phyloP scores from a whole-genome alignment of 176 grass and related monocot genomes.

The Avena insularis region DNA sequence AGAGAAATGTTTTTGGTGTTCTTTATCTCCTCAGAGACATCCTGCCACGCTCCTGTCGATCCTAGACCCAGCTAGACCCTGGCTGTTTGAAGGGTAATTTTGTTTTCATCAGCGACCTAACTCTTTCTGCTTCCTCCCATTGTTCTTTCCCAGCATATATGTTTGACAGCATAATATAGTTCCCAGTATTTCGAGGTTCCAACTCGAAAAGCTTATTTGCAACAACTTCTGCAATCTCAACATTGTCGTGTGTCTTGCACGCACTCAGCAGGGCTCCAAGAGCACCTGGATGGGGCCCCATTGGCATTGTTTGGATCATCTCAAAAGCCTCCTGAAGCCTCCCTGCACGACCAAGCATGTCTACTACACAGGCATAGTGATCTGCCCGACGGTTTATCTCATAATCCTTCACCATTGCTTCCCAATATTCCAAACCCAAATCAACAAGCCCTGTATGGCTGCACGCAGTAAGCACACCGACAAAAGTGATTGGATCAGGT shows the following conservation, averaged over 20 bases:
- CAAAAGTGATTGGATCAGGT: slow-evolving; percentile 76
- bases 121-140: slow-evolving; percentile 70
- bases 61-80: slow-evolving; percentile 74
- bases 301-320: slow-evolving; percentile 67
- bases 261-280: slow-evolving; percentile 77
- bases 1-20: background rate
- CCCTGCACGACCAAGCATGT: slow-evolving; percentile 78
- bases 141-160: slow-evolving; percentile 76
- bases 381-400: slow-evolving; percentile 48
- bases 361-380: slow-evolving; percentile 73
- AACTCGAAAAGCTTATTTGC: slow-evolving; percentile 74
- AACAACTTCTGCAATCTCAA: slow-evolving; percentile 77
- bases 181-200: slow-evolving; percentile 72
- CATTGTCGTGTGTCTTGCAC: slow-evolving; percentile 71
- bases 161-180: slow-evolving; percentile 76
- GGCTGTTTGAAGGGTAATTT: slow-evolving; percentile 61
- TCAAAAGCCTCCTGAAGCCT: slow-evolving; percentile 68
- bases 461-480: slow-evolving; percentile 76
- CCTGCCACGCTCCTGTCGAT: slow-evolving; percentile 30
- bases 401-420: slow-evolving; percentile 63
- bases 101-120: slow-evolving; percentile 57
- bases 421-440: slow-evolving; percentile 64
- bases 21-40: slow-evolving; percentile 41
- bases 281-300: slow-evolving; percentile 67
- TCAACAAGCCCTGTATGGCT: slow-evolving; percentile 73